A percentile compares a stretch with the other conserved stretches of the same genome.
phyloP scores from a whole-genome alignment of 805 yeast species.

The Brettanomyces bruxellensis region DNA sequence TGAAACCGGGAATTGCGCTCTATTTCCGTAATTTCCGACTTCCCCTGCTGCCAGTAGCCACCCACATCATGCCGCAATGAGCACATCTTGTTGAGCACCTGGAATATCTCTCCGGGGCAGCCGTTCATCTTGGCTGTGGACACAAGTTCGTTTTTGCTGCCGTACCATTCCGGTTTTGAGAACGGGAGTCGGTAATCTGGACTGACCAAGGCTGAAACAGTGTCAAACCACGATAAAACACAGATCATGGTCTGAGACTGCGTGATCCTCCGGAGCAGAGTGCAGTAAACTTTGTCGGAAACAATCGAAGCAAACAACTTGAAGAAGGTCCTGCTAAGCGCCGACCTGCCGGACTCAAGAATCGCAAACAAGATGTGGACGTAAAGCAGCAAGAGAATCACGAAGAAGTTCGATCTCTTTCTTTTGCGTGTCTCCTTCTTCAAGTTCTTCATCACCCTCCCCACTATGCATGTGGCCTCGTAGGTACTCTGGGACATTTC shows the following conservation, averaged over 20 bases:
- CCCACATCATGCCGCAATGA: conserved; percentile 23
- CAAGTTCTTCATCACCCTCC: conserved; percentile 27
- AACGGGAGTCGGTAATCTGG: conserved; percentile 49
- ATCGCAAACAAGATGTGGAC: conserved; percentile 47
- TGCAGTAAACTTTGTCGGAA: conserved; percentile 33
- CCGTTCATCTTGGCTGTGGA: conserved; percentile 50
- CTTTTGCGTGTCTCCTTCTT: conserved; percentile 29
- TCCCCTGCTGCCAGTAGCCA: conserved; percentile 4
- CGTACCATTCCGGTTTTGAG: conserved; percentile 46
- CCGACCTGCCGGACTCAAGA: conserved; percentile 45
- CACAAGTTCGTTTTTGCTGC: conserved; percentile 30
- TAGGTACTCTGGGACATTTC: background rate
- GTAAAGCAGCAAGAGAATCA: conserved; percentile 41
- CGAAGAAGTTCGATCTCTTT: conserved; percentile 33
- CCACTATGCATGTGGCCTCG: conserved; percentile 19
- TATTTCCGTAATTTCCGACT: conserved; percentile 4
- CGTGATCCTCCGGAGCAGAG: conserved; percentile 35
- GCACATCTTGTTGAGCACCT: conserved; percentile 37
- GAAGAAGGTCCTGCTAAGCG: conserved; percentile 39
- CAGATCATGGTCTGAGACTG: conserved; percentile 40
- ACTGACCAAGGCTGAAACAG: conserved; percentile 45
- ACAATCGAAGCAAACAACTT: conserved; percentile 43
- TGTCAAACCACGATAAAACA: conserved; percentile 53
- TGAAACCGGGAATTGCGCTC: conserved; percentile 18
- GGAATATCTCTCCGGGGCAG: conserved; percentile 50